phyloP scores from a whole-genome alignment of 2,329 filamentous ascomycete genomes.

The Rhynchosporium agropyri region DNA sequence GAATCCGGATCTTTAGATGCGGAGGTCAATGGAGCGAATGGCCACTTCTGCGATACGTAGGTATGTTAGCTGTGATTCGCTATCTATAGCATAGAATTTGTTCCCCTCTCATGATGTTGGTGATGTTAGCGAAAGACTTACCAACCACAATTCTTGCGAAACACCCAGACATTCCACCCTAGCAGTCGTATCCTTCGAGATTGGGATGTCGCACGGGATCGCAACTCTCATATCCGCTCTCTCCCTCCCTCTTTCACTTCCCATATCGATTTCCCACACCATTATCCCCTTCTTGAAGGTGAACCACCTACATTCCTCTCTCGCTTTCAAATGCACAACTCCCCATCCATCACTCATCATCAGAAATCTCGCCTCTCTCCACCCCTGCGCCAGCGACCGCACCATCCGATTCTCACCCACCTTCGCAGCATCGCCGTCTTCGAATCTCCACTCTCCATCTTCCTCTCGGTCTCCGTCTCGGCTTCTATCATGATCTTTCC shows the following conservation, averaged over 20 bases:
- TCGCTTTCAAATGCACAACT: not conserved
- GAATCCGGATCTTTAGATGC: not conserved
- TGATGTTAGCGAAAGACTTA: not conserved
- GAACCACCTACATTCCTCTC: not conserved
- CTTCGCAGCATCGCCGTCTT: not conserved
- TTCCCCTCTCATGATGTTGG: no score
- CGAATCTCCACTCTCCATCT: not conserved
- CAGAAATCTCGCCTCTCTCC: not conserved
- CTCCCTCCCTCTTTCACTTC: not conserved
- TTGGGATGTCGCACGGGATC: not conserved
- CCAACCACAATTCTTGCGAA: not conserved
- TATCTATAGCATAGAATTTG: not conserved
- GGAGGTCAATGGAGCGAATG: not conserved
- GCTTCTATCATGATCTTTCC: no score
- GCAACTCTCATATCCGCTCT: not conserved
- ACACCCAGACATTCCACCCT: not conserved
- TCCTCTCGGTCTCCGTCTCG: not conserved
- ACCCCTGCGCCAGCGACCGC: not conserved
- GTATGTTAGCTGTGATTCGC: not conserved
- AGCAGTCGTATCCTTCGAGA: not conserved
- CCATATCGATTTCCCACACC: not conserved
- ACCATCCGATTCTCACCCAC: not conserved
- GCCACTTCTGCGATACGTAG: not conserved
- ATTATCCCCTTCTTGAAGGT: not conserved
- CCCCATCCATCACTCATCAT: not conserved